A percentile compares a stretch with the other conserved stretches of the same genome.
phyloP scores from a whole-genome alignment of 495 filamentous ascomycete species.

The Xylaria acuta region DNA sequence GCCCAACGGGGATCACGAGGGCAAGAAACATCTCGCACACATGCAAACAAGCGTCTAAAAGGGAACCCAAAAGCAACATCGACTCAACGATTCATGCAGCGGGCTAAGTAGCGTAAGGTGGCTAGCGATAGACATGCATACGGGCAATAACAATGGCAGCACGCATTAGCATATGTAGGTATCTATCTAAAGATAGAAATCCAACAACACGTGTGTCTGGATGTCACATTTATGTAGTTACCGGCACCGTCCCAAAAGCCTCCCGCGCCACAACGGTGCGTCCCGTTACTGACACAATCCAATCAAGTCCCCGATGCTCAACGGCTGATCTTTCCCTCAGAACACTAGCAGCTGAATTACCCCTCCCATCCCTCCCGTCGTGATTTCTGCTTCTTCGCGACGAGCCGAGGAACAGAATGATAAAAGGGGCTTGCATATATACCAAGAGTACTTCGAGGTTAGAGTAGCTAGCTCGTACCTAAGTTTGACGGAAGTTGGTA shows the following conservation, averaged over 20 bases:
- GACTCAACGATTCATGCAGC: background rate
- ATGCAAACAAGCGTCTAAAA: background rate
- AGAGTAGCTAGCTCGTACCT: background rate
- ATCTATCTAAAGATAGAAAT: conserved; percentile 7
- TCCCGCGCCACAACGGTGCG: conserved; percentile 15
- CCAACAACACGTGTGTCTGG: background rate
- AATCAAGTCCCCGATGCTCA: background rate
- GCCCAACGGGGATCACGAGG: background rate
- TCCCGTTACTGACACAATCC: conserved; percentile 6
- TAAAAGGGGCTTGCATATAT: background rate
- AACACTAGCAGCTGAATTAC: background rate
- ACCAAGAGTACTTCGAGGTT: background rate
- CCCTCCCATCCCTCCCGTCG: background rate
- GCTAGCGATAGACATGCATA: background rate
- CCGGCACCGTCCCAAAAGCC: background rate
- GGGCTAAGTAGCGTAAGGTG: background rate
- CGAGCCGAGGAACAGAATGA: background rate
- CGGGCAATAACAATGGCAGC: background rate
- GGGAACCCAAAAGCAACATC: background rate
- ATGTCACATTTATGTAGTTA: too few relatives aligned
- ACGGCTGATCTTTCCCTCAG: conserved; percentile 1
- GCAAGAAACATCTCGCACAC: background rate
- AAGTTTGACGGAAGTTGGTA: background rate
- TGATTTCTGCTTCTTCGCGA: background rate
- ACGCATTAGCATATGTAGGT: too few relatives aligned